Evolutionary conservation across 306 rosid species (phyloP), one percentile per base, ranked within the genome.

Genomic region (cucumber (Cucumis sativus)): DNA sequence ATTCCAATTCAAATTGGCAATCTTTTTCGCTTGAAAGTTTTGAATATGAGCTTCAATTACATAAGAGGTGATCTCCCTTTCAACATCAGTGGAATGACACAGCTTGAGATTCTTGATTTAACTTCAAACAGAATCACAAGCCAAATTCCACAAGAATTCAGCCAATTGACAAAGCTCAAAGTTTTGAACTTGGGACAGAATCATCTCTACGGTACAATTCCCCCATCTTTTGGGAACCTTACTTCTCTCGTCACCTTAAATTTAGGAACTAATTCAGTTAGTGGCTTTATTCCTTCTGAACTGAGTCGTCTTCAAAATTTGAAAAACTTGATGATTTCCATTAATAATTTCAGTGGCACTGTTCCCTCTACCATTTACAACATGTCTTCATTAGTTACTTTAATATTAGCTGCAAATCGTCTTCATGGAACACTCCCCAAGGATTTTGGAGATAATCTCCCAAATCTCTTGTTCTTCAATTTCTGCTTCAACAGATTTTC

Each of bases 351-450:
- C 79, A 75, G 79, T 37, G 98, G 98, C 28, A 83, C 78, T 4
- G 74, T 93, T 59, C 89, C 91, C 35, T 28, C 89, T 0, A 74
- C 52, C 39, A 65, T 93, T 8, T 91, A 87, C 64, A 89, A 89
- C 70, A 58, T 93, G 73, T 79, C 93, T 79, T 91, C 95, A 28
- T 79, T 91, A 0, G 84, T 85, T 54, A 62, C 39, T 67, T 81
- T 93, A 12, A 86, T 89, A 8, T 52, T 89, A 2, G 93, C 91
- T 79, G 43, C 88, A 40, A 93, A 93, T 76, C 67, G 91, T 13
- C 81, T 91, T 0, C 75, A 88, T 92, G 98, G 98, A 81, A 90
- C 87, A 55, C 77, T 93, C 79, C 95, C 91, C 12, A 58, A 74
- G 3, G 82, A 89, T 70, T 70, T 93, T 77, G 96, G 89, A 5